A percentile compares a stretch with the other conserved stretches of the same genome.
Evolutionary conservation across 345 rosid genomes (phyloP).

Genomic region (Lepidium didymum): DNA sequence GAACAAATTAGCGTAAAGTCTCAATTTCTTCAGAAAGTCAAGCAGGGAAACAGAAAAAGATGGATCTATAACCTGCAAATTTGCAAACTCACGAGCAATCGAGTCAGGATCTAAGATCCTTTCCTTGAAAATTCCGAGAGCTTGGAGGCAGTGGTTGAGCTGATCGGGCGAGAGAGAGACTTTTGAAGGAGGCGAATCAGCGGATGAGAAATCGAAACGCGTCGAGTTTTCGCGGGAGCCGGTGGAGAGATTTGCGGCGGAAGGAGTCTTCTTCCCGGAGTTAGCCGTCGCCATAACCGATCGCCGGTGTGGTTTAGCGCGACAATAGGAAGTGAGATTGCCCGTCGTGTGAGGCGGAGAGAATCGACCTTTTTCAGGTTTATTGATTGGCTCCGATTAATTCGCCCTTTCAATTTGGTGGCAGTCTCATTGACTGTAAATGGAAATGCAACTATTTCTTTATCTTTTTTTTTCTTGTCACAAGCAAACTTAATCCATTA

Average conservation of each 20-base stretch:
- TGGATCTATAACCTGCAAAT: conserved; percentile 45
- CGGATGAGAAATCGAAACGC: conserved; percentile 39
- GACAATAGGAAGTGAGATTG: no score
- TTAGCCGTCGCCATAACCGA: no score
- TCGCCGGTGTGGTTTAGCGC: no score
- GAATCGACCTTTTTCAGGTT: no score
- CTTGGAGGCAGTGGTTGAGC: conserved; percentile 50
- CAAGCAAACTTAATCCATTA: no score
- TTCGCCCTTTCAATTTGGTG: no score
- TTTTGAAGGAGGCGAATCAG: conserved; percentile 50
- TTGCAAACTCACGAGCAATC: conserved; percentile 49
- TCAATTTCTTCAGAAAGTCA: background rate
- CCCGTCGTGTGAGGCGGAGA: no score
- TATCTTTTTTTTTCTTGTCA: no score
- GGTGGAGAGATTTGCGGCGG: conserved; percentile 6
- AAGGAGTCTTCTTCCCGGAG: no score
- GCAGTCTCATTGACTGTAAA: no score
- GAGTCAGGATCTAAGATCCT: conserved; percentile 36
- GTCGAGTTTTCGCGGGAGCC: background rate
- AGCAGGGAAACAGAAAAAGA: background rate
- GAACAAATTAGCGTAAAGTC: background rate
- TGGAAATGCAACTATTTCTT: no score
- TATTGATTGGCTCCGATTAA: no score
- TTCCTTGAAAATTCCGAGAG: conserved; percentile 42
- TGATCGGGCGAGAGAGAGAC: conserved; percentile 55